Evolutionary conservation across 2,329 filamentous ascomycete genomes (phyloP).

Genomic region (Chrysoporthe puriensis): DNA sequence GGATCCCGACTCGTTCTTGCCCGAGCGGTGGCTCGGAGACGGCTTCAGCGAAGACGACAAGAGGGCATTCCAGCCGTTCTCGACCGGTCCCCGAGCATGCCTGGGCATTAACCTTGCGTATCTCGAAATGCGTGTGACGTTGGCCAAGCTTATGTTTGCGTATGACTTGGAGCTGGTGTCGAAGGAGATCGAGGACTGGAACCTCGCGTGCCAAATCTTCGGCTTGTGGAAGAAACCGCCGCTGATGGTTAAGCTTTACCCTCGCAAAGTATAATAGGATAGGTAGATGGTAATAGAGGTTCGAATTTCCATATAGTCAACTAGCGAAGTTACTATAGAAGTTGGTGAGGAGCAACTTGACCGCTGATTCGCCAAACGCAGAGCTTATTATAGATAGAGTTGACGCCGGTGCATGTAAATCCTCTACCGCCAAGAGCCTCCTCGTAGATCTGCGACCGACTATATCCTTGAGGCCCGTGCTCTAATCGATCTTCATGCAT

Average conservation of each 20-base stretch:
- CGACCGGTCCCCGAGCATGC: constrained; percentile 26
- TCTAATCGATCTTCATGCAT: no score
- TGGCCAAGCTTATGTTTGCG: constrained; percentile 36
- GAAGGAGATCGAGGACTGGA: constrained; percentile 23
- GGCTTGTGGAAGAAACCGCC: constrained; percentile 24
- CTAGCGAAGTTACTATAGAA: no score
- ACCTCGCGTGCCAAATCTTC: constrained; percentile 11
- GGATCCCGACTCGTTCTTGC: constrained; percentile 20
- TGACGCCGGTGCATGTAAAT: no score
- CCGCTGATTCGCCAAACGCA: no score
- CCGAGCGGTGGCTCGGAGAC: constrained; percentile 25
- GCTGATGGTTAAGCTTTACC: constrained; percentile 24
- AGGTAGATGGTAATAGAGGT: not conserved
- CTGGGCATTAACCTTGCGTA: constrained; percentile 33
- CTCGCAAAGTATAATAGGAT: not conserved
- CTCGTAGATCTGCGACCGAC: no score
- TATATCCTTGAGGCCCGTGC: no score
- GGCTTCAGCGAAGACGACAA: constrained; percentile 31
- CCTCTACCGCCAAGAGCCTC: no score
- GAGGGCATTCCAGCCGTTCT: constrained; percentile 38
- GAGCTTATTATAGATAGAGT: no score
- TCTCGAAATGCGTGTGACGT: constrained; percentile 36
- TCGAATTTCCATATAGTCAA: not conserved
- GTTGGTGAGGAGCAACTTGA: no score
- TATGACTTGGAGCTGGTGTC: constrained; percentile 33